Conservation (phyloP, 345 rosid genomes). For the Chamaenerion angustifolium region DNA sequence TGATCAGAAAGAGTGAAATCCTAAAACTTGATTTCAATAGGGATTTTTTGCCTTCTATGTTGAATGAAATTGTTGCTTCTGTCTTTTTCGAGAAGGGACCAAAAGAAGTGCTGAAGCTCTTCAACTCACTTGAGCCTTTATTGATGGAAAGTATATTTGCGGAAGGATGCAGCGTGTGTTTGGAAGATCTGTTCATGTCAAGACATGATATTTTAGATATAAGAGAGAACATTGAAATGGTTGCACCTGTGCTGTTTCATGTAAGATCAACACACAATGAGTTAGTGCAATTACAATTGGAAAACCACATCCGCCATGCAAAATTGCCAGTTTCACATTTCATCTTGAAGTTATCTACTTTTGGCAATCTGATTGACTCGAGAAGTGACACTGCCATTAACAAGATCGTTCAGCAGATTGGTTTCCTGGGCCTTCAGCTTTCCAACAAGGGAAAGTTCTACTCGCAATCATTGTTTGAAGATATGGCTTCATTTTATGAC, state of each 20-base stretch:
- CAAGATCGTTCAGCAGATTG: constrained; percentile 78
- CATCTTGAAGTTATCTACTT: constrained; percentile 40
- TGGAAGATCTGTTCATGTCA: constrained; percentile 60
- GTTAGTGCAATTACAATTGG: constrained; percentile 54
- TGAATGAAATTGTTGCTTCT: constrained; percentile 49
- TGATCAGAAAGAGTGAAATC: constrained; percentile 45
- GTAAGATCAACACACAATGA: constrained; percentile 50
- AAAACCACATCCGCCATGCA: constrained; percentile 37
- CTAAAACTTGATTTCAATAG: constrained; percentile 28
- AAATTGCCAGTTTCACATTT: constrained; percentile 38
- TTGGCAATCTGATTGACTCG: constrained; percentile 63
- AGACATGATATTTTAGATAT: constrained; percentile 23
- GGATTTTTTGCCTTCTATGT: constrained; percentile 32
- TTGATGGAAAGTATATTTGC: constrained; percentile 58
- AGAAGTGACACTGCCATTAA: constrained; percentile 58
- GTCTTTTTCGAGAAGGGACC: constrained; percentile 72
- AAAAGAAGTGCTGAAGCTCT: constrained; percentile 45
- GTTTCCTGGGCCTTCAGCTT: constrained; percentile 76
- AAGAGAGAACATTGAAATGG: constrained; percentile 19
- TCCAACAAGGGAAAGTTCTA: constrained; percentile 79
- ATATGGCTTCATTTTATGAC: constrained; percentile 47
- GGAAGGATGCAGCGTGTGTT: constrained; percentile 58
- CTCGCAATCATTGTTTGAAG: constrained; percentile 61
- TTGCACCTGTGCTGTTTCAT: constrained; percentile 43
- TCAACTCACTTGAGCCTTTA: constrained; percentile 66